phyloP scores from a whole-genome alignment of 2,329 filamentous ascomycete genomes.

The Hypomyces rosellus region DNA sequence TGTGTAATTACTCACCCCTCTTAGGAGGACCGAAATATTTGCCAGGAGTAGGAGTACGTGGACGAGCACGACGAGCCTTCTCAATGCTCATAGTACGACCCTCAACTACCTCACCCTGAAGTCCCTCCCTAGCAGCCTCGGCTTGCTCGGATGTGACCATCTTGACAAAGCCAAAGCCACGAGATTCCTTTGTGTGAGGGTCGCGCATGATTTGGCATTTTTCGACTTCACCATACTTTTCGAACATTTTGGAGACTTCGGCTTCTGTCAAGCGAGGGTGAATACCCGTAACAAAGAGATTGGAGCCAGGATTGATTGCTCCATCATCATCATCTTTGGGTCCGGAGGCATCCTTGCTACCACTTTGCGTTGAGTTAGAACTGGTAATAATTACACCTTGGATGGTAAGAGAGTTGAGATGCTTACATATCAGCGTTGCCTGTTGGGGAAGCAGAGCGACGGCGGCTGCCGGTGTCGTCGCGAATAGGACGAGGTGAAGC shows the following conservation, averaged over 20 bases:
- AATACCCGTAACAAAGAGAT: conserved; percentile 98
- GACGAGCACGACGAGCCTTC: conserved; percentile 92
- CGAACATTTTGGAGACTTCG: conserved; percentile 90
- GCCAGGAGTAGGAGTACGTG: conserved; percentile 92
- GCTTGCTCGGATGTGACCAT: conserved; percentile 94
- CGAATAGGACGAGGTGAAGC: conserved; percentile 56
- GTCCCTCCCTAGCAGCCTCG: conserved; percentile 90
- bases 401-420: not conserved
- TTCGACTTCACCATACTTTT: conserved; percentile 98
- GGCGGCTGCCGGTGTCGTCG: conserved; percentile 53
- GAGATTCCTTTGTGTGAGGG: conserved; percentile 96
- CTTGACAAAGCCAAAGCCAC: conserved; percentile 98
- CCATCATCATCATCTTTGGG: conserved; percentile 63
- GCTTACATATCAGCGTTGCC: conserved; percentile 35
- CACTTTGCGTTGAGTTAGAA: conserved; percentile 23
- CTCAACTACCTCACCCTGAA: conserved; percentile 92
- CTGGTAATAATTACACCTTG: conserved; percentile 5
- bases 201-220: conserved; percentile 99
- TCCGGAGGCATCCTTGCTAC: conserved; percentile 48
- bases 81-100: conserved; percentile 96
- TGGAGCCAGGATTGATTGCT: conserved; percentile 87
- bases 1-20: conserved; percentile 61
- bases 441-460: conserved; percentile 57
- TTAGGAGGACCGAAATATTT: conserved; percentile 99
- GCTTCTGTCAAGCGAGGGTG: conserved; percentile 85